A percentile compares a stretch with the other conserved stretches of the same genome.
Evolutionary conservation across 805 yeast species (phyloP).

Genomic region (Metschnikowia matae): DNA sequence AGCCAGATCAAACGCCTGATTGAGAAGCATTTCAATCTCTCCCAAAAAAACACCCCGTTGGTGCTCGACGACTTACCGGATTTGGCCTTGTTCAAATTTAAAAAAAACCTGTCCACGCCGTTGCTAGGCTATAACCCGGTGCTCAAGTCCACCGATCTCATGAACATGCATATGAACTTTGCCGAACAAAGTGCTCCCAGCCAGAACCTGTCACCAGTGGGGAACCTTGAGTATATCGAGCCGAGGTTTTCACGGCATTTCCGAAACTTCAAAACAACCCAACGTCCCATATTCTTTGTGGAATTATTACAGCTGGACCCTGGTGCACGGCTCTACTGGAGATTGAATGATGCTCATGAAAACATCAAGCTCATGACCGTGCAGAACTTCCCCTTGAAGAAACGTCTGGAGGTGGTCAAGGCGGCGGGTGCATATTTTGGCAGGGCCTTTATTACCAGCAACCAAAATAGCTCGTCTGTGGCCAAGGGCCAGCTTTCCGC

Average conservation of each 20-base stretch:
- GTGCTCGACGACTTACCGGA: background rate
- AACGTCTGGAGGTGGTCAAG: slow-evolving; percentile 8
- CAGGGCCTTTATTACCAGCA: slow-evolving; percentile 6
- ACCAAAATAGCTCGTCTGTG: slow-evolving; percentile 5
- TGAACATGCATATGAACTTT: slow-evolving; percentile 17
- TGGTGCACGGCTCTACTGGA: slow-evolving; percentile 17
- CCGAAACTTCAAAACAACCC: slow-evolving; percentile 8
- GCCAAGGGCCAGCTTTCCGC: slow-evolving; percentile 10
- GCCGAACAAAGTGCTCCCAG: background rate
- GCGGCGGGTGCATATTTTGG: slow-evolving; percentile 10
- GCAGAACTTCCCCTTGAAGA: slow-evolving; percentile 4
- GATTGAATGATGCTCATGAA: slow-evolving; percentile 7
- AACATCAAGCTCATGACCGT: slow-evolving; percentile 12
- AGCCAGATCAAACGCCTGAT: background rate
- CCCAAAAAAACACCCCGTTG: background rate
- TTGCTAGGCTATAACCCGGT: slow-evolving; percentile 15
- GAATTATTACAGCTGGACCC: slow-evolving; percentile 20
- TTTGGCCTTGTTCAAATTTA: background rate
- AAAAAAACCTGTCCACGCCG: background rate
- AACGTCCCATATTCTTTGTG: slow-evolving; percentile 13
- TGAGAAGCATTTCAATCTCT: background rate
- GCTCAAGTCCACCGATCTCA: slow-evolving; percentile 11
- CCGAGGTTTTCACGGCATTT: slow-evolving; percentile 1
- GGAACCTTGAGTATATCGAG: slow-evolving; percentile 6
- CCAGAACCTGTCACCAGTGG: slow-evolving; percentile 1